Evolutionary conservation across 768 basidiomycete genomes (phyloP), one percentile per base, ranked within the genome.

Genomic region (Leccinum disarticulatum): DNA sequence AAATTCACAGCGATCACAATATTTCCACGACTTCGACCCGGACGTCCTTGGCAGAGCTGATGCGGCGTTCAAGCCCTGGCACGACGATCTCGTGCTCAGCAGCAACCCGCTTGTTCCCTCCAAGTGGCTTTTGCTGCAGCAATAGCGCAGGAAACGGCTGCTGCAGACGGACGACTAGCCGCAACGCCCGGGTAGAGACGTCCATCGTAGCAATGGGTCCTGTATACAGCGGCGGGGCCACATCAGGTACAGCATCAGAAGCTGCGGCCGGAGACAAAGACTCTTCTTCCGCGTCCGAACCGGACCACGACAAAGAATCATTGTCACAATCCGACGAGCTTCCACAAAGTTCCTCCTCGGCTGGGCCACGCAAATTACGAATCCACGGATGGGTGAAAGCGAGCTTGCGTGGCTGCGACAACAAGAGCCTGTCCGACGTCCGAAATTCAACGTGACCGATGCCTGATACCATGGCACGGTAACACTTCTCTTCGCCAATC

Each of bases 321-420:
- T 49, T 31, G 0, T 36, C 43, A 2, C 27, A 14, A n/a, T 54
- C 55, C 0, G 9, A 15, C 4, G 15, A 10, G 15, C 27, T n/a
- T 30, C 47, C 27, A 53, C 31, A 19, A 10, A 3, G 11, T 19
- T 36, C 46, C 14, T 36, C 35, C 3, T 57, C 60, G 1, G 38
- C 43, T 7, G 60, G 49, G 8, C 30, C 54, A 1, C 27, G 17
- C 3, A 65, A 30, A 31, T 56, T 47, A 15, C 64, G 56, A 41
- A 65, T 35, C 64, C 64, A 65, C 1, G 64, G 64, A 49, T 59
- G 53, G 9, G 59, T 48, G 11, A 61, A 19, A 47, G 51, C 17
- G 14, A 63, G 25, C 28, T 47, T 55, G 15, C 35, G 48, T 3
- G 55, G 43, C 11, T 60, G 49, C 15, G 0, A 48, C 25, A 41